phyloP scores from a whole-genome alignment of 345 rosid species.

The Syzygium aromaticum region DNA sequence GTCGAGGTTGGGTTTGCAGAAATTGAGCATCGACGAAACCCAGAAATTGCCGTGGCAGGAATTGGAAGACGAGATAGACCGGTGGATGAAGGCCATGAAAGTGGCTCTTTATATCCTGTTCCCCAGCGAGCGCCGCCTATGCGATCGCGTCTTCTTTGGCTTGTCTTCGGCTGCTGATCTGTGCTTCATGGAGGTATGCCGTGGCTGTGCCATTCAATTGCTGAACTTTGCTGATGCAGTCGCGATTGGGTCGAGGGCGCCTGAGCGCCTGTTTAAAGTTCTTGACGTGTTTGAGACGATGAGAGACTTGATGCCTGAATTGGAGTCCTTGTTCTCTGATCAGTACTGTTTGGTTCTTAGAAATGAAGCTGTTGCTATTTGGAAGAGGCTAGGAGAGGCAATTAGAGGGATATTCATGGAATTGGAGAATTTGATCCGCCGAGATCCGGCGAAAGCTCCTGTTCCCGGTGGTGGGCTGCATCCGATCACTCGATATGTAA shows the following conservation, averaged over 20 bases:
- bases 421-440: slow-evolving; percentile 74
- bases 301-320: slow-evolving; percentile 75
- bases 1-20: slow-evolving; percentile 62
- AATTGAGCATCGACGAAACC: slow-evolving; percentile 74
- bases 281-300: slow-evolving; percentile 77
- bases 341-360: slow-evolving; percentile 65
- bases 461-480: slow-evolving; percentile 87
- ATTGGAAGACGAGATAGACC: slow-evolving; percentile 74
- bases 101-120: slow-evolving; percentile 70
- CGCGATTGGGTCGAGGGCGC: slow-evolving; percentile 70
- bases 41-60: slow-evolving; percentile 73
- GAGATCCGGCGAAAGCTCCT: slow-evolving; percentile 77
- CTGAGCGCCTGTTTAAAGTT: slow-evolving; percentile 81
- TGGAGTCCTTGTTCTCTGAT: slow-evolving; percentile 58
- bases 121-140: slow-evolving; percentile 91
- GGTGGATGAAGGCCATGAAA: slow-evolving; percentile 77
- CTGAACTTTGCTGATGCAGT: slow-evolving; percentile 69
- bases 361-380: slow-evolving; percentile 60
- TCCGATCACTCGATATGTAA: slow-evolving; percentile 84
- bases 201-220: slow-evolving; percentile 65
- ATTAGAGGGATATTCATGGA: slow-evolving; percentile 87
- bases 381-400: slow-evolving; percentile 77
- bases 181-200: slow-evolving; percentile 93
- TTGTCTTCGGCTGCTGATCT: slow-evolving; percentile 59
- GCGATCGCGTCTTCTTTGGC: slow-evolving; percentile 75